Evolutionary conservation across 2,329 filamentous ascomycete species (phyloP).

Genomic region (Cercospora sp.): DNA sequence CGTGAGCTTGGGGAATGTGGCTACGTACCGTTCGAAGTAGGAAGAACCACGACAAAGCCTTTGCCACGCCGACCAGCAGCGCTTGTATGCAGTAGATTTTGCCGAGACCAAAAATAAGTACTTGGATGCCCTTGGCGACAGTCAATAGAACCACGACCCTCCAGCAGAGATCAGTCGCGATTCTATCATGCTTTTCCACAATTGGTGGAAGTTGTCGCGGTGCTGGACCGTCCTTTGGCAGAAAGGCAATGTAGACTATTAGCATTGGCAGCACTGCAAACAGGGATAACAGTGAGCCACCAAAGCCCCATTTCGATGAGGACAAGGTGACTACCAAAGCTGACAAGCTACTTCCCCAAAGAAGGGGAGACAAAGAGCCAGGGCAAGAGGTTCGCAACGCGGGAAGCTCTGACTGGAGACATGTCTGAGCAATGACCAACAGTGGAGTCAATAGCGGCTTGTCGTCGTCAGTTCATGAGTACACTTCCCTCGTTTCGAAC

Average conservation of each 20-base stretch:
- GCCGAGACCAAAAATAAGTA: neutral
- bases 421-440: neutral
- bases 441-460: constrained; percentile 6
- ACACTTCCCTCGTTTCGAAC: neutral
- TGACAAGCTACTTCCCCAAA: neutral
- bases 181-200: neutral
- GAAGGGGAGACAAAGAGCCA: neutral
- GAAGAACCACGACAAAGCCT: constrained; percentile 4
- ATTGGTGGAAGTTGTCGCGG: neutral
- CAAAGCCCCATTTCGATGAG: neutral
- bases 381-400: neutral
- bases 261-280: neutral
- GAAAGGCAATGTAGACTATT: neutral
- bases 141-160: neutral
- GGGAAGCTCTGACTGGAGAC: neutral
- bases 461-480: neutral
- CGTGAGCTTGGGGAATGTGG: neutral
- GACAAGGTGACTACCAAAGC: neutral
- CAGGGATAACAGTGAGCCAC: neutral
- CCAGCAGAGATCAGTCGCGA: neutral
- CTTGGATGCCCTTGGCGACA: neutral
- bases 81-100: neutral
- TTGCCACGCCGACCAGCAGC: neutral
- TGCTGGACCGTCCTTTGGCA: neutral
- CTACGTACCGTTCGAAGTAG: constrained; percentile 4